phyloP scores from a whole-genome alignment of 768 basidiomycete species.

The Rhizopogon sp. region DNA sequence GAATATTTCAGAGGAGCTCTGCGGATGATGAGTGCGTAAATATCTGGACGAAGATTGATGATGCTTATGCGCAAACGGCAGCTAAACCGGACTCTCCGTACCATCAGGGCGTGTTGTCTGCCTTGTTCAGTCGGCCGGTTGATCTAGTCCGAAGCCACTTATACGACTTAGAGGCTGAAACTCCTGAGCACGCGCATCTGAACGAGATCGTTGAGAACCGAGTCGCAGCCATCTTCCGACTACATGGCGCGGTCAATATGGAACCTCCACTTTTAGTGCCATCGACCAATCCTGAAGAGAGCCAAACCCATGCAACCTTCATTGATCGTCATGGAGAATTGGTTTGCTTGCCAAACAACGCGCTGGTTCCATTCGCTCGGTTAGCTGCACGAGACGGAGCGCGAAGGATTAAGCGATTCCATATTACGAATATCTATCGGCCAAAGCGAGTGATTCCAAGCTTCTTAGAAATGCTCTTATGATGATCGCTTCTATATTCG shows the following conservation, averaged over 20 bases:
- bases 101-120: slow-evolving; percentile 69
- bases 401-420: slow-evolving; percentile 78
- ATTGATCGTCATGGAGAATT: slow-evolving; percentile 80
- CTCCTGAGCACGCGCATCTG: slow-evolving; percentile 65
- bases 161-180: slow-evolving; percentile 68
- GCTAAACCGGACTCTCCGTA: slow-evolving; percentile 81
- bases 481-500: slow-evolving; percentile 1
- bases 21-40: slow-evolving; percentile 45
- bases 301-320: slow-evolving; percentile 62
- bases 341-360: slow-evolving; percentile 67
- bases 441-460: slow-evolving; percentile 45
- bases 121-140: slow-evolving; percentile 72
- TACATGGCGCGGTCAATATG: slow-evolving; percentile 88
- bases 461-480: slow-evolving; percentile 2
- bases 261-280: slow-evolving; percentile 85
- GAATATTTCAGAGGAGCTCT: slow-evolving; percentile 82
- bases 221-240: slow-evolving; percentile 69
- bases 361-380: slow-evolving; percentile 75
- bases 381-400: slow-evolving; percentile 64
- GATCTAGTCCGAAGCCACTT: slow-evolving; percentile 61
- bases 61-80: neutral
- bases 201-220: slow-evolving; percentile 76
- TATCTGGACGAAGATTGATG: slow-evolving; percentile 35
- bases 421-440: slow-evolving; percentile 68
- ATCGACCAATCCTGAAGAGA: slow-evolving; percentile 55